Percentiles rank a stretch among this genome's conserved stretches.
These are phyloP conservation scores for Calonectria hawksworthii DNA, from an alignment of 2,329 filamentous ascomycete genomes.

Conservation along the genomic window DNA sequence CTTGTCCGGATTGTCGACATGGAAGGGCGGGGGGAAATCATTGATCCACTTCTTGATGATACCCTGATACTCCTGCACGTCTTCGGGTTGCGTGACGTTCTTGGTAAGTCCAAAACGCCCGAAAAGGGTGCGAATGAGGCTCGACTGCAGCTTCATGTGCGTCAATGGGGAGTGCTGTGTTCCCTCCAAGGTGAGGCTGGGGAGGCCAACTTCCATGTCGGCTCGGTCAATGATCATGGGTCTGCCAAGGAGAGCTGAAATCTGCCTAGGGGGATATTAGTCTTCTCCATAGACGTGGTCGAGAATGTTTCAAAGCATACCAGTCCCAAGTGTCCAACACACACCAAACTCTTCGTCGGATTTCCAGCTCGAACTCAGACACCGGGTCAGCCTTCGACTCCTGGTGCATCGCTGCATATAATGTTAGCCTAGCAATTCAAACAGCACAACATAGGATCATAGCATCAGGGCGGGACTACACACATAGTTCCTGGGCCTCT, in stretches of 20 bases:
- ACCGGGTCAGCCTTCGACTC: conserved; percentile 45
- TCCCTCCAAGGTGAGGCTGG: conserved; percentile 50
- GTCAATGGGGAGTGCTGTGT: conserved; percentile 50
- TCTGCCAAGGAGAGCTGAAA: conserved; percentile 50
- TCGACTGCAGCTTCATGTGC: conserved; percentile 54
- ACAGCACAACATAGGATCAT: not conserved
- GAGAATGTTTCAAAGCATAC: conserved; percentile 34
- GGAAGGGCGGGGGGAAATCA: conserved; percentile 58
- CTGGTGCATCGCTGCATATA: conserved; percentile 47
- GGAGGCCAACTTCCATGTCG: conserved; percentile 50
- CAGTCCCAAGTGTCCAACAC: conserved; percentile 56
- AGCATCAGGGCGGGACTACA: not conserved
- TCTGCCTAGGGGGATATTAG: conserved; percentile 48
- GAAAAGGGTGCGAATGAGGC: conserved; percentile 50
- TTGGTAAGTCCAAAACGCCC: conserved; percentile 49
- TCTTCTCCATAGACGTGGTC: not conserved
- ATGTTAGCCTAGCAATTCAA: conserved; percentile 15
- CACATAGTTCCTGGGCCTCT: conserved; percentile 54
- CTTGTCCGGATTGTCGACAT: conserved; percentile 56
- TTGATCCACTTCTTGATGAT: conserved; percentile 59
- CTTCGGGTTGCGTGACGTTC: conserved; percentile 44
- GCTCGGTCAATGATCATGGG: conserved; percentile 53
- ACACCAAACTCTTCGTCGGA: conserved; percentile 54
- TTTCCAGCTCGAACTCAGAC: conserved; percentile 53
- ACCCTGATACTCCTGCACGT: conserved; percentile 50